Evolutionary conservation across 148 eudicot genomes (phyloP).

Genomic region (Rhododendron williamsianum): DNA sequence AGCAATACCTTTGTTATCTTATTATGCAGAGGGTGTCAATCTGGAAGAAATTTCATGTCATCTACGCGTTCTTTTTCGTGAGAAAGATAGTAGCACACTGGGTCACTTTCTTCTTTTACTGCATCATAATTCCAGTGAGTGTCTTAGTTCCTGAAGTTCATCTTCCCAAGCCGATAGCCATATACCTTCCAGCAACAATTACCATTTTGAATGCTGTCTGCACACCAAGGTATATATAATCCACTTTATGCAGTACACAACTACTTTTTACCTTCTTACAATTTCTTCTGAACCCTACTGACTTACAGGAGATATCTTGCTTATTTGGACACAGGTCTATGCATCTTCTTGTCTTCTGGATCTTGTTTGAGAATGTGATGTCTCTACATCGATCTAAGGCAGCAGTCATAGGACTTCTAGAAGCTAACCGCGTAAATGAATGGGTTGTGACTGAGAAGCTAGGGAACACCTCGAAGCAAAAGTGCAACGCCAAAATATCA

Average conservation of each 20-base stretch:
- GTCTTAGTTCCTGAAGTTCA: conserved; percentile 41
- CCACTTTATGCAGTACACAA: neutral
- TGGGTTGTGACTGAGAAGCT: conserved; percentile 52
- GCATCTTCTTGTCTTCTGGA: conserved; percentile 49
- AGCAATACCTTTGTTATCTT: neutral
- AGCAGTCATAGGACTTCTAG: conserved; percentile 42
- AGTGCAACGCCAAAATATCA: conserved; percentile 14
- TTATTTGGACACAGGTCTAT: conserved; percentile 24
- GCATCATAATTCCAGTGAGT: conserved; percentile 35
- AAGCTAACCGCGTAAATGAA: conserved; percentile 37
- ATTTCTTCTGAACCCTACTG: neutral
- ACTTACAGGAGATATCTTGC: conserved; percentile 2
- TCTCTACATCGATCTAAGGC: conserved; percentile 45
- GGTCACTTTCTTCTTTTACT: conserved; percentile 49
- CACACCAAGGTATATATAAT: conserved; percentile 24
- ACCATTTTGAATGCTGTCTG: conserved; percentile 35
- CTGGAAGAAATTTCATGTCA: conserved; percentile 39
- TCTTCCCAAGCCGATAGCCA: conserved; percentile 33
- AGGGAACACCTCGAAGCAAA: conserved; percentile 32
- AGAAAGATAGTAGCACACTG: conserved; percentile 45
- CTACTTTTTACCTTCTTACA: neutral
- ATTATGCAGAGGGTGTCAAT: conserved; percentile 33
- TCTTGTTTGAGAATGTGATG: conserved; percentile 52
- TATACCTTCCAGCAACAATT: conserved; percentile 38
- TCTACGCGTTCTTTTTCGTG: conserved; percentile 43